Evolutionary conservation across 2,329 filamentous ascomycete genomes (phyloP).

Genomic region (Colletotrichum camelliae): DNA sequence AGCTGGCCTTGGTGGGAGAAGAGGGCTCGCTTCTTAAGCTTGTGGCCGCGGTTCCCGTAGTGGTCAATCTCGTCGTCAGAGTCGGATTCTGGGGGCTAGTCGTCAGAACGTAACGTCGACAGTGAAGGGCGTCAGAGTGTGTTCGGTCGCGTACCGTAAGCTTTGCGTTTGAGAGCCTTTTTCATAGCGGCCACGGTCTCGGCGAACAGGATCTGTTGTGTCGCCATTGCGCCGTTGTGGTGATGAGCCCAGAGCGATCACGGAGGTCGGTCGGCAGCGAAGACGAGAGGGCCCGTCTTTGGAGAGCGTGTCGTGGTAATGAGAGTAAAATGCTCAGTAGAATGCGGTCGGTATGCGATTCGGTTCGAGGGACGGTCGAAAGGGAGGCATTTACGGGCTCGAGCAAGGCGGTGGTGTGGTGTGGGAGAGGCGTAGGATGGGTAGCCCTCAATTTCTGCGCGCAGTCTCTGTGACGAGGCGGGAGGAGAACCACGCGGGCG

Average conservation of each 20-base stretch:
- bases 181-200: slow-evolving; percentile 74
- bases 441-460: slow-evolving; percentile 24
- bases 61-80: slow-evolving; percentile 75
- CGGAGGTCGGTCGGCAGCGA: slow-evolving; percentile 1
- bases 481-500: slow-evolving; percentile 22
- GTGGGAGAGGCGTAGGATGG: slow-evolving; percentile 7
- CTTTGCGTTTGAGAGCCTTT: slow-evolving; percentile 68
- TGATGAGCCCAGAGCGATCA: slow-evolving; percentile 9
- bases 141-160: slow-evolving; percentile 54
- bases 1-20: slow-evolving; percentile 75
- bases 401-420: background rate
- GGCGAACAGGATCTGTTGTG: slow-evolving; percentile 66
- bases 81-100: slow-evolving; percentile 67
- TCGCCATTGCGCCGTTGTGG: slow-evolving; percentile 38
- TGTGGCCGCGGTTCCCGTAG: slow-evolving; percentile 78
- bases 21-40: slow-evolving; percentile 76
- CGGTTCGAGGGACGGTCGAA: background rate
- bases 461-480: slow-evolving; percentile 21
- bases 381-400: slow-evolving; percentile 10
- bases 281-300: background rate
- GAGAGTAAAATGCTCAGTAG: background rate
- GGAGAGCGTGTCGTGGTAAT: background rate
- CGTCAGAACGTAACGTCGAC: background rate
- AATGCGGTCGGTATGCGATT: background rate
- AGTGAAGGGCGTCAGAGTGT: background rate